These are phyloP conservation scores for Mallotus repandus DNA, from an alignment of 441 rosid genomes.

Conservation along the genomic window DNA sequence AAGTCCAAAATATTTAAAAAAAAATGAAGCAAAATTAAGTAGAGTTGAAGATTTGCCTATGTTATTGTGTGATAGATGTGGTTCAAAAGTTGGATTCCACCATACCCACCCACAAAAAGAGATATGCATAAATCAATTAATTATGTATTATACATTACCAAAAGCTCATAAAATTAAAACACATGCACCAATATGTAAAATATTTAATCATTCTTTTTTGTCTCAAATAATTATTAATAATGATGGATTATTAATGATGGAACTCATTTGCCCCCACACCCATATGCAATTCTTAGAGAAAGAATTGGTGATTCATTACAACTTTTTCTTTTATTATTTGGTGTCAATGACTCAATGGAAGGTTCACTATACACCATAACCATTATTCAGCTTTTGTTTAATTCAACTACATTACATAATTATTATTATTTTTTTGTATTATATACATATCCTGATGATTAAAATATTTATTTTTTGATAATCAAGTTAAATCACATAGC, in stretches of 20 bases:
- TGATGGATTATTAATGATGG: slow-evolving; percentile 31
- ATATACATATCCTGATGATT: too few species aligned
- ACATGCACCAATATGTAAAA: slow-evolving; percentile 24
- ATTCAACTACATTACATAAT: background rate
- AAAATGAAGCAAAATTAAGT: background rate
- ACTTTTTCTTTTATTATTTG: background rate
- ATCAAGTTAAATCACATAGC: too few species aligned
- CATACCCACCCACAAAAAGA: slow-evolving; percentile 2
- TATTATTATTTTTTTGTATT: background rate
- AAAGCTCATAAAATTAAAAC: slow-evolving; percentile 5
- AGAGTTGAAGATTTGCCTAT: slow-evolving; percentile 1
- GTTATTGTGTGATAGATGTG: background rate
- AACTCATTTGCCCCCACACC: slow-evolving; percentile 9
- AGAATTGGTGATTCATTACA: background rate
- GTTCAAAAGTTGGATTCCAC: slow-evolving; percentile 28
- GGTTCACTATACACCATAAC: background rate
- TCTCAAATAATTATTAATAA: slow-evolving; percentile 22
- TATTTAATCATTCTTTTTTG: slow-evolving; percentile 16
- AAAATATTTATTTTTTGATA: too few species aligned
- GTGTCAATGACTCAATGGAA: too few species aligned
- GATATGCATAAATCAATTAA: background rate
- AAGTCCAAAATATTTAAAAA: background rate
- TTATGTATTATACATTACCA: too few species aligned
- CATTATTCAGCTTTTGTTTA: background rate
- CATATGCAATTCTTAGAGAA: too few species aligned